Base-by-base conservation (phyloP, 1,284 basidiomycete species). In the Xerocomus nothofagi region DNA sequence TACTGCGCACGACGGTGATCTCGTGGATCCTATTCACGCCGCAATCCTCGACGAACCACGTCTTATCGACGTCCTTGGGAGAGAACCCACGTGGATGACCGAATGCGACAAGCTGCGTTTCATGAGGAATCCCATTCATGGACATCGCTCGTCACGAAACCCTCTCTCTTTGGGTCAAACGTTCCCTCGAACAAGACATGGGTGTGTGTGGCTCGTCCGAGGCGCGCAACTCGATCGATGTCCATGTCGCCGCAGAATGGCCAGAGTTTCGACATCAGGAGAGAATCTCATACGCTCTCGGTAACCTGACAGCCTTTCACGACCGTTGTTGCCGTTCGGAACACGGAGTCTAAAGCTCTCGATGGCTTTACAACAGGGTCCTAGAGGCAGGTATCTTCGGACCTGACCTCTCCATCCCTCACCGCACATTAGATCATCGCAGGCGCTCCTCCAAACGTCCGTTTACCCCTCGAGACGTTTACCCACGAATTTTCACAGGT, bases 401-500 rank as follows among this genome's bases (percentile, higher is more conserved):
- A 15, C 9, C 10, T 8, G 15, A 8, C 18, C 10, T 4, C 12
- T 14, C 10, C 31, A 2, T 26, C 31, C 14, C 31, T 48, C 33
- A 26, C 26, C 18, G 15, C 30, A 10, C 17, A 12, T 4, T 32
- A 57, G 60, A 62, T 63, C 26, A n/a, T 59, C 12, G 33, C 51
- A 23, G 34, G 38, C 5, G 47, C 51, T 9, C 58, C 62, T 2
- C 39, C 37, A 2, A 17, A 34, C 7, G 46, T 57, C 6, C 50
- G 37, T 14, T 12, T 57, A 3, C 62, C 63, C 8, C 32, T 66
- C 11, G 58, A 54, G 36, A 55, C 51, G 3, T 82, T 83, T 63
- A 58, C 71, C 23, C 81, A 84, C 58, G 57, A 72, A 1, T 84
- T 82, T 76, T 74, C 75, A 1, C 81, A 84, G 63, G 73, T 84